Evolutionary conservation across 2,329 filamentous ascomycete species (phyloP), one percentile per base, ranked within the genome.

Genomic region (Zasmidium cellare): DNA sequence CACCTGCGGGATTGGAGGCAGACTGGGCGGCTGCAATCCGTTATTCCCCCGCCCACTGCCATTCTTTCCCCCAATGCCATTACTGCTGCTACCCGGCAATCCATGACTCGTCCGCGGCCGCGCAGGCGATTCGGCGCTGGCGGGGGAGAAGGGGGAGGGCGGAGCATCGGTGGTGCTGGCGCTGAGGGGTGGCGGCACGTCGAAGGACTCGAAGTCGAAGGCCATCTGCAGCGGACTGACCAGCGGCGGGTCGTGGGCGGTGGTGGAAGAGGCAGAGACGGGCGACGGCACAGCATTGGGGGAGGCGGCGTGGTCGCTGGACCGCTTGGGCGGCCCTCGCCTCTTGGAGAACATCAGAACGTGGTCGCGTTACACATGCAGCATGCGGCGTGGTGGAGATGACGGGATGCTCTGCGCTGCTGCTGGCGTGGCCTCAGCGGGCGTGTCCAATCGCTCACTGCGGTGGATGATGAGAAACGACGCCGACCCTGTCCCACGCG

Each of bases 1-100:
- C 14, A 78, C 67, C 24, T 74, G 68, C 31, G 74, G 67, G 38
- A 77, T 74, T 28, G 72, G 73, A 28, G 75, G 73, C 25, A 85
- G 72, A 2, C 74, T 76, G 7, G 81, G 81, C 54, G 83, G 77
- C 46, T 57, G 59, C 58, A 65, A 50, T 5, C 58, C 46, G 7
- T 25, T 49, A 14, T 41, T 41, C n/a, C 35, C 35, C 35, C 35
- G 35, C 35, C 19, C 44, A 25, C 28, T 48, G 22, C 53, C 16
- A 12, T 16, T 44, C 19, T 18, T 47, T 24, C 19, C 18, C n/a
- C 18, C 44, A 35, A 46, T 14, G n/a, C 22, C 19, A 28, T 45
- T 16, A 38, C 28, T 50, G 9, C 56, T 14, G 35, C 25, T 28
- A n/a, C 35, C n/a, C 7, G 25, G 31, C 48, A 57, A 9, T 35